phyloP scores from a whole-genome alignment of 2,329 filamentous ascomycete genomes.

The Trichoderma polysporum region DNA sequence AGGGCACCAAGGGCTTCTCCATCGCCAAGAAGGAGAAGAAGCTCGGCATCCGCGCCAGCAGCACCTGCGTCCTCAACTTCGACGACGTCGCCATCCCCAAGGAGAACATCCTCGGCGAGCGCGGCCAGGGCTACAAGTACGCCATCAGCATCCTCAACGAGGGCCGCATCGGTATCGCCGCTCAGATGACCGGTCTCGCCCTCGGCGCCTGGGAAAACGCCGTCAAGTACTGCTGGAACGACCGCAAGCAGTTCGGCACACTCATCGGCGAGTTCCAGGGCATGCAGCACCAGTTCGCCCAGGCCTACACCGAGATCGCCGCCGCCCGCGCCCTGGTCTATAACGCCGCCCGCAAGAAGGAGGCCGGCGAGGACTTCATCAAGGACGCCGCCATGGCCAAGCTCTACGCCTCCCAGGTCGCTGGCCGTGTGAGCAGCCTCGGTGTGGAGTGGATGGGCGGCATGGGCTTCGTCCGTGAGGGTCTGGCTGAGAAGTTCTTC shows the following conservation, averaged over 20 bases:
- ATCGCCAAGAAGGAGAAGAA: slow-evolving; percentile 99
- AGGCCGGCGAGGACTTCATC: slow-evolving; percentile 93
- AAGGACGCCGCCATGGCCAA: slow-evolving; percentile 98
- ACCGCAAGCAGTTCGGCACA: slow-evolving; percentile 93
- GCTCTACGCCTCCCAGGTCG: slow-evolving; percentile 90
- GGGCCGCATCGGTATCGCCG: slow-evolving; percentile 94
- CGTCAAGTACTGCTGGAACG: slow-evolving; percentile 92
- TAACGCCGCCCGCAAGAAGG: slow-evolving; percentile 97
- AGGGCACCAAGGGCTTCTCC: slow-evolving; percentile 81
- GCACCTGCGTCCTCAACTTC: slow-evolving; percentile 95
- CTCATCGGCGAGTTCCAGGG: slow-evolving; percentile 96
- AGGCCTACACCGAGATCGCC: slow-evolving; percentile 89
- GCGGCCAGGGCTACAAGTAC: slow-evolving; percentile 96
- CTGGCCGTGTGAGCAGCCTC: slow-evolving; percentile 76
- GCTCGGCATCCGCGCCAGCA: slow-evolving; percentile 91
- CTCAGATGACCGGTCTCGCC: slow-evolving; percentile 96
- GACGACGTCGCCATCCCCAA: slow-evolving; percentile 91
- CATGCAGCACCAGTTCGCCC: slow-evolving; percentile 98
- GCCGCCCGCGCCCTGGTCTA: slow-evolving; percentile 90
- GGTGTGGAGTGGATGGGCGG: slow-evolving; percentile 99
- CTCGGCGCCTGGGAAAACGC: slow-evolving; percentile 95
- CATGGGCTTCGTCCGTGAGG: slow-evolving; percentile 97
- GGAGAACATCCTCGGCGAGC: slow-evolving; percentile 82
- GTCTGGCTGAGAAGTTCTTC: slow-evolving; percentile 96
- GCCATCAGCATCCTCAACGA: slow-evolving; percentile 94